Conservation (phyloP, 169 alveolate species). For the Neospora caninum region DNA sequence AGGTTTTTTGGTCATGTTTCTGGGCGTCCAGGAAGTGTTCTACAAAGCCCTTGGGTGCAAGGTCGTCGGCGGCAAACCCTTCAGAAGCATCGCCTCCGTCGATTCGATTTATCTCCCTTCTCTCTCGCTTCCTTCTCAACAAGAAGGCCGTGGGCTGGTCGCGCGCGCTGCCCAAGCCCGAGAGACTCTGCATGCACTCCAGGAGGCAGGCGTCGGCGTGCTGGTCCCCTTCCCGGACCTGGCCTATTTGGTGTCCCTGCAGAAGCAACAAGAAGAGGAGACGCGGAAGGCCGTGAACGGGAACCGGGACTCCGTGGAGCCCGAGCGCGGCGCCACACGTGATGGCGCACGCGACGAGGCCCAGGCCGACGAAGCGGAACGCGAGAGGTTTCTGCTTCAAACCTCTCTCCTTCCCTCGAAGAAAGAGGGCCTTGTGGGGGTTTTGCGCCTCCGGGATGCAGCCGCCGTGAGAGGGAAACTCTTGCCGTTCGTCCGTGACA, state of each 20-base stretch:
- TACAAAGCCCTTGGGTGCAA: background rate
- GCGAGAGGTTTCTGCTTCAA: background rate
- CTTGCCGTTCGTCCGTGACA: background rate
- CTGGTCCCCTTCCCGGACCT: background rate
- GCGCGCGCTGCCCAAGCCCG: background rate
- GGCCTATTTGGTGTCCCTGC: background rate
- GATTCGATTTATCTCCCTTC: slow-evolving; percentile 37
- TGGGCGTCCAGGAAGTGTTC: slow-evolving; percentile 2
- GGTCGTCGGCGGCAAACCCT: slow-evolving; percentile 44
- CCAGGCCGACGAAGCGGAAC: background rate
- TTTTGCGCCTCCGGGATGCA: slow-evolving; percentile 37
- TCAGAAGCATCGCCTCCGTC: background rate
- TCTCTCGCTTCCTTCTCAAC: background rate
- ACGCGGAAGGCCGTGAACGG: background rate
- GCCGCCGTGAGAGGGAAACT: slow-evolving; percentile 28
- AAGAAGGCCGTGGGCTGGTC: background rate
- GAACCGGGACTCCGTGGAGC: too few relatives aligned
- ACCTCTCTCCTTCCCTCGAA: background rate
- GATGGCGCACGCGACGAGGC: too few relatives aligned
- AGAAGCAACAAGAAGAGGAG: background rate
- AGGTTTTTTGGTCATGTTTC: background rate
- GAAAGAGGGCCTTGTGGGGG: background rate
- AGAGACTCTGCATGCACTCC: background rate
- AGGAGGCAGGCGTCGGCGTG: background rate
- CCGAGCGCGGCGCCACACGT: background rate